phyloP scores from a whole-genome alignment of 345 rosid genomes.

The Pugionium dolabratum region DNA sequence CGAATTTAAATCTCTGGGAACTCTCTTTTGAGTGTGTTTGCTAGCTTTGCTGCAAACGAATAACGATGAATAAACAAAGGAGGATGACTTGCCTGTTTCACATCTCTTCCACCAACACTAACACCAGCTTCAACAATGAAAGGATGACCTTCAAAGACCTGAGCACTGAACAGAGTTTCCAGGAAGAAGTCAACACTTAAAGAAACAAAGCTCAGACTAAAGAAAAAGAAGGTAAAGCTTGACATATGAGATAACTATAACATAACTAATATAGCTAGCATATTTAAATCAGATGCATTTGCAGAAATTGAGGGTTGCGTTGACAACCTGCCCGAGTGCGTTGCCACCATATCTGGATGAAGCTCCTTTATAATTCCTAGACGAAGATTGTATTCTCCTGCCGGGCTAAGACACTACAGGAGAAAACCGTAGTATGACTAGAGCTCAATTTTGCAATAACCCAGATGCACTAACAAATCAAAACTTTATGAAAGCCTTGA shows the following conservation, averaged over 20 bases:
- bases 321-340: conserved; percentile 93
- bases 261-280: neutral
- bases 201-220: conserved; percentile 6
- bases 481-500: conserved; percentile 12
- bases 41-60: conserved; percentile 2
- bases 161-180: conserved; percentile 65
- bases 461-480: conserved; percentile 6
- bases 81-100: conserved; percentile 67
- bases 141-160: conserved; percentile 98
- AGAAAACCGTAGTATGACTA: conserved; percentile 8
- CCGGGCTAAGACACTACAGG: conserved; percentile 91
- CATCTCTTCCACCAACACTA: conserved; percentile 93
- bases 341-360: conserved; percentile 97
- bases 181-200: conserved; percentile 29
- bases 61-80: conserved; percentile 12
- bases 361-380: conserved; percentile 97
- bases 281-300: conserved; percentile 10
- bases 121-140: conserved; percentile 98
- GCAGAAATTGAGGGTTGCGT: conserved; percentile 27
- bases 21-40: conserved; percentile 7
- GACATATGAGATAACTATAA: conserved; percentile 14
- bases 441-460: conserved; percentile 15
- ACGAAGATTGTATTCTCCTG: conserved; percentile 97
- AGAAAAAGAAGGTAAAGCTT: conserved; percentile 8
- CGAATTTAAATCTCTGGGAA: neutral